Evolutionary conservation across 179 eudicot species (phyloP).

Genomic region (Spinacia oleracea): DNA sequence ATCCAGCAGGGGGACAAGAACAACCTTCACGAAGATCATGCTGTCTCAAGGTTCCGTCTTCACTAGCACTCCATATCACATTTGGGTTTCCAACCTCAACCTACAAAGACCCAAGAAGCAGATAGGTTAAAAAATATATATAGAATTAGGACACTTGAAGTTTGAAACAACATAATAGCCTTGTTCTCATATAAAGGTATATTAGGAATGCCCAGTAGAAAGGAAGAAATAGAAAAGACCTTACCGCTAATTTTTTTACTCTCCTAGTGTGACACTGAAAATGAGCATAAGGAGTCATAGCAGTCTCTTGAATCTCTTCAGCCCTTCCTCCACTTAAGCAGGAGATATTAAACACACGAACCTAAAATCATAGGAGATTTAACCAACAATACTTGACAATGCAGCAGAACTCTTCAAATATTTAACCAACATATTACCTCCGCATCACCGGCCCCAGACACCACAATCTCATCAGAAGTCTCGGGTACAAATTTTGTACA

Average conservation of each 20-base stretch:
- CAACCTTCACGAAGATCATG: conserved; percentile 90
- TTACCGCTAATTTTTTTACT: conserved; percentile 96
- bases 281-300: conserved; percentile 58
- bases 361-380: conserved; percentile 39
- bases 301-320: conserved; percentile 57
- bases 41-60: conserved; percentile 97
- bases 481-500: conserved; percentile 94
- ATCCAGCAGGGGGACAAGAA: conserved; percentile 90
- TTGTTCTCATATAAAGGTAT: not conserved
- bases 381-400: conserved; percentile 29
- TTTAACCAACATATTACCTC: conserved; percentile 52
- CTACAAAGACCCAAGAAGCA: conserved; percentile 34
- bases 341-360: conserved; percentile 62
- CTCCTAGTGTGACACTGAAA: conserved; percentile 92
- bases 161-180: not conserved
- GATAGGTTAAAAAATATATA: not conserved
- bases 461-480: conserved; percentile 87
- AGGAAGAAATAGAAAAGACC: conserved; percentile 7
- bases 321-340: conserved; percentile 51
- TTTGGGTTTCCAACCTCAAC: conserved; percentile 96
- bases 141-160: not conserved
- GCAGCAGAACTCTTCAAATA: not conserved
- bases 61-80: conserved; percentile 99
- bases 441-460: conserved; percentile 96
- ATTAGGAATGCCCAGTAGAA: conserved; percentile 1